Evolutionary conservation across 768 basidiomycete species (phyloP).

Genomic region (Lepiota subincarnata): DNA sequence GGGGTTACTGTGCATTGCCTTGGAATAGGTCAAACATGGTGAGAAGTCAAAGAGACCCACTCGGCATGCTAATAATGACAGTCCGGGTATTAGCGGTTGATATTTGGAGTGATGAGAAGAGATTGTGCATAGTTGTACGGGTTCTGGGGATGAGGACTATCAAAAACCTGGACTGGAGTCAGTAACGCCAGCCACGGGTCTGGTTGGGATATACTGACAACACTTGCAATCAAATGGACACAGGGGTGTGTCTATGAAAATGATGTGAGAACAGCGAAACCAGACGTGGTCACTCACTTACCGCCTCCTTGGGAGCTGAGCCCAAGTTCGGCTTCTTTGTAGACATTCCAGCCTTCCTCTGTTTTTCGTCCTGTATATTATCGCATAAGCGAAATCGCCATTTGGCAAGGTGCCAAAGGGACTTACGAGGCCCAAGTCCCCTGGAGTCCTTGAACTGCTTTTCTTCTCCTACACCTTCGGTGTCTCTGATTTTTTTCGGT

Average conservation of each 20-base stretch:
- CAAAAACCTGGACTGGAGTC: not conserved
- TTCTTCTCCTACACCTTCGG: conserved; percentile 29
- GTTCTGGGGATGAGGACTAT: not conserved
- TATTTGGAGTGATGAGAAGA: not conserved
- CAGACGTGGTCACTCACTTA: conserved; percentile 29
- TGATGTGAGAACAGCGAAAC: conserved; percentile 20
- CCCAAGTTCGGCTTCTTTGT: conserved; percentile 80
- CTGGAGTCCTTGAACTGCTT: conserved; percentile 69
- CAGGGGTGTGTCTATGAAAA: conserved; percentile 62
- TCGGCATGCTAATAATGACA: too few relatives aligned
- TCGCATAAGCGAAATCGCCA: conserved; percentile 11
- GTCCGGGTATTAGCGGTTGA: not conserved
- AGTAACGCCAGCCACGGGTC: conserved; percentile 20
- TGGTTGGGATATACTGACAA: conserved; percentile 46
- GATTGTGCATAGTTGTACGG: not conserved
- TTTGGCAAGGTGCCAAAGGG: conserved; percentile 3
- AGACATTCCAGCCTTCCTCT: conserved; percentile 75
- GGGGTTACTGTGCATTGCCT: too few relatives aligned
- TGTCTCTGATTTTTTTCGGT: conserved; percentile 18
- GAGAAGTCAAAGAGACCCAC: too few relatives aligned
- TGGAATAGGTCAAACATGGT: too few relatives aligned
- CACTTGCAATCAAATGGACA: conserved; percentile 91
- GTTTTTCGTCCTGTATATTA: conserved; percentile 65
- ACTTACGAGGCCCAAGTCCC: conserved; percentile 67
- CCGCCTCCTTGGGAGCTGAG: conserved; percentile 69